These are phyloP conservation scores for Solanum verrucosum DNA, from an alignment of 257 asterid genomes.

Conservation along the genomic window DNA sequence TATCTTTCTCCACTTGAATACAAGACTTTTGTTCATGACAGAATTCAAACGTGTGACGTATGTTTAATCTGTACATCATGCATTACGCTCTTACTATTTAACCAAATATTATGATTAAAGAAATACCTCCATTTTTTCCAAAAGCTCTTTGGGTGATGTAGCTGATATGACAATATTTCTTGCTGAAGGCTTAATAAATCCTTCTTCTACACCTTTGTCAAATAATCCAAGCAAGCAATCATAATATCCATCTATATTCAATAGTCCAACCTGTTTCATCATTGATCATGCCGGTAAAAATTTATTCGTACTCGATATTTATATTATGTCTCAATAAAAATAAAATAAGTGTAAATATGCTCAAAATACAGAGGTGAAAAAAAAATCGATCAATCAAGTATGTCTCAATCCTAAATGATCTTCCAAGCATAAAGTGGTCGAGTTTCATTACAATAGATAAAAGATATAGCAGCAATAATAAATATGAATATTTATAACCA, in stretches of 20 bases:
- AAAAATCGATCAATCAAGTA: background rate
- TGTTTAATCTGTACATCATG: fast-evolving
- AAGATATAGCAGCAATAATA: background rate
- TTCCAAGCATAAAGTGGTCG: background rate
- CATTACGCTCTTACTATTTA: background rate
- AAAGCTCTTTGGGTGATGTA: slow-evolving; percentile 32
- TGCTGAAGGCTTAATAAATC: slow-evolving; percentile 43
- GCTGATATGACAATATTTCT: slow-evolving; percentile 48
- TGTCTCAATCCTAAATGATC: background rate
- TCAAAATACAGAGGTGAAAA: background rate
- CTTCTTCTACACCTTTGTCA: slow-evolving; percentile 57
- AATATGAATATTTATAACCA: no score
- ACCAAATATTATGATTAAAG: background rate
- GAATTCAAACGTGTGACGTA: background rate
- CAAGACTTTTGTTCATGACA: background rate
- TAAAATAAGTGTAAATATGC: background rate
- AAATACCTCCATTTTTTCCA: slow-evolving; percentile 51
- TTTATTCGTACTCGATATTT: background rate
- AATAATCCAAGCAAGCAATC: slow-evolving; percentile 53
- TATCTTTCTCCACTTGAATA: background rate
- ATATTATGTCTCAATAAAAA: background rate
- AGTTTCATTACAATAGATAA: background rate
- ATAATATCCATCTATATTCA: slow-evolving; percentile 54
- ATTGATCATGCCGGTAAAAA: background rate
- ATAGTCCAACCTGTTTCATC: slow-evolving; percentile 41